A percentile compares a stretch with the other conserved stretches of the same genome.
phyloP scores from a whole-genome alignment of 495 filamentous ascomycete species.

The Tuber microsphaerosporum region DNA sequence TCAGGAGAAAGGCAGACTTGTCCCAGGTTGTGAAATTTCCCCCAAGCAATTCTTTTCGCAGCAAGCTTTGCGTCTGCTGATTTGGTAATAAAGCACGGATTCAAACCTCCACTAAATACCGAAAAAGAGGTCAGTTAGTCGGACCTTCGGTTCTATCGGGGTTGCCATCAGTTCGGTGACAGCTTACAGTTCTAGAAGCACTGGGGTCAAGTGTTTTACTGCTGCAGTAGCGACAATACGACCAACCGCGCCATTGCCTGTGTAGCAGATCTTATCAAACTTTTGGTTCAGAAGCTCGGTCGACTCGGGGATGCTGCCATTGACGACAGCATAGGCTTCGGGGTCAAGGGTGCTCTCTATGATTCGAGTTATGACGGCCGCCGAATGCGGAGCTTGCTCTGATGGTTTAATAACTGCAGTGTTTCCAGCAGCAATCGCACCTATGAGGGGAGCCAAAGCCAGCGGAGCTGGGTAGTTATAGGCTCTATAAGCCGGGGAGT shows the following conservation, averaged over 20 bases:
- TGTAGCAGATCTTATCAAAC: constrained; percentile 98
- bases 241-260: constrained; percentile 66
- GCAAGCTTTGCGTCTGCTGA: constrained; percentile 72
- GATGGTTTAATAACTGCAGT: constrained; percentile 84
- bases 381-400: constrained; percentile 66
- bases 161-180: not conserved
- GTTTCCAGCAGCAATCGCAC: constrained; percentile 86
- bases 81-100: constrained; percentile 83
- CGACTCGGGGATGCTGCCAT: constrained; percentile 73
- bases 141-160: not conserved
- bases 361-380: constrained; percentile 65
- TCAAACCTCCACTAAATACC: constrained; percentile 58
- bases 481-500: constrained; percentile 46
- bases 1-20: constrained; percentile 83
- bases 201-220: constrained; percentile 82
- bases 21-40: constrained; percentile 76
- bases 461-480: constrained; percentile 90
- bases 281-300: constrained; percentile 74
- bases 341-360: constrained; percentile 63
- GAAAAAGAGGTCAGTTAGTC: not conserved
- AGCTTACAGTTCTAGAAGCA: constrained; percentile 64
- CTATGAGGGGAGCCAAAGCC: constrained; percentile 69
- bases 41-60: constrained; percentile 76
- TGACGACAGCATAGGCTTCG: constrained; percentile 66
- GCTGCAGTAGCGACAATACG: constrained; percentile 86